A percentile compares a stretch with the other conserved stretches of the same genome.
Evolutionary conservation across 345 rosid species (phyloP).

Genomic region (Eucalyptus pauciflora): DNA sequence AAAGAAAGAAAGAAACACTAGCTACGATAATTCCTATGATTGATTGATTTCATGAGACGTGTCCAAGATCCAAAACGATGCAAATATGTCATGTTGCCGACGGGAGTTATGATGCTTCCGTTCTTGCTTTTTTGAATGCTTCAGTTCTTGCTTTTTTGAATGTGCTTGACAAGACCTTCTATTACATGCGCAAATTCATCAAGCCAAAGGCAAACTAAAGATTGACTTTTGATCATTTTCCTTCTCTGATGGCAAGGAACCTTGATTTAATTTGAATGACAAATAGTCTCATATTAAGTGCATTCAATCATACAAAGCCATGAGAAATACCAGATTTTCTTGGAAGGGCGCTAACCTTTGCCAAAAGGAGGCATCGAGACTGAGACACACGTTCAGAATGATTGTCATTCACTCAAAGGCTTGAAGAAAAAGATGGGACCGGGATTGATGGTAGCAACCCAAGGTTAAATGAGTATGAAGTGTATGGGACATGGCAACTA

Average conservation of each 20-base stretch:
- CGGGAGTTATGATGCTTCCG: neutral
- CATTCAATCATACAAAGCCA: neutral
- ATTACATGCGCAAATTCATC: neutral
- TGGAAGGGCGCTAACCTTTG: neutral
- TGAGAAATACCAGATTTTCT: neutral
- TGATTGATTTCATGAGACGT: neutral
- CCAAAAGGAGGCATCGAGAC: neutral
- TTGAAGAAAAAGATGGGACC: neutral
- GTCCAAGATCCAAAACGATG: neutral
- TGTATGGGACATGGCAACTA: neutral
- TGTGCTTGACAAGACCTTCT: neutral
- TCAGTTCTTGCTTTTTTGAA: neutral
- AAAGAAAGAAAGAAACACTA: neutral
- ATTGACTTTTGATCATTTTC: neutral
- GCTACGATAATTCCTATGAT: neutral
- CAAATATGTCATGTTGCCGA: neutral
- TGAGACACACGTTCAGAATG: slow-evolving; percentile 16
- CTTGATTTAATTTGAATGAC: neutral
- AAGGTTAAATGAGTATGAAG: slow-evolving; percentile 10
- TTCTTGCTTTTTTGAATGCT: neutral
- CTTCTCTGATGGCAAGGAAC: neutral
- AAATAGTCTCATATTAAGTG: neutral
- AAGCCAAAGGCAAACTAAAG: neutral
- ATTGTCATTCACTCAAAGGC: neutral
- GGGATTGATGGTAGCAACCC: neutral